phyloP scores from a whole-genome alignment of 2,329 filamentous ascomycete genomes.

The Colletotrichum sp. region DNA sequence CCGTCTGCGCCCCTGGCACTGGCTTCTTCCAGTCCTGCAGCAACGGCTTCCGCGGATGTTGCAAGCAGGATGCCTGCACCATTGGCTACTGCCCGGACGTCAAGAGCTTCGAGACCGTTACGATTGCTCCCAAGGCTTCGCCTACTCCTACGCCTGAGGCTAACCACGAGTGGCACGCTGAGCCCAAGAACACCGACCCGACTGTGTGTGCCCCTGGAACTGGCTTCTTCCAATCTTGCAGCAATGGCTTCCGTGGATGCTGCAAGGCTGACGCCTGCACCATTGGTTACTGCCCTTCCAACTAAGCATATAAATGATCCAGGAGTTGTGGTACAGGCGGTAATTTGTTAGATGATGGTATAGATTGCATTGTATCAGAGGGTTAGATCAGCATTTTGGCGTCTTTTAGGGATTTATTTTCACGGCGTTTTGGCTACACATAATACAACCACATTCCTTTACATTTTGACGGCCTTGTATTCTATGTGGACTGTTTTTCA shows the following conservation, averaged over 20 bases:
- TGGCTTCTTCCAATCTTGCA: conserved; percentile 18
- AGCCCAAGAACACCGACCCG: background rate
- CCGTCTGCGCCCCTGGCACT: conserved; percentile 3
- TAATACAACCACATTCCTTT: conserved; percentile 3
- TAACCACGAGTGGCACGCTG: background rate
- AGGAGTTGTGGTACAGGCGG: background rate
- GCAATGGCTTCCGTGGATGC: conserved; percentile 15
- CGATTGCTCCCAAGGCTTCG: background rate
- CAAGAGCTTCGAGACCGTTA: conserved; percentile 2
- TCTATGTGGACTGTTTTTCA: rapidly evolving
- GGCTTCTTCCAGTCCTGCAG: conserved; percentile 14
- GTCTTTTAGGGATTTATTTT: background rate
- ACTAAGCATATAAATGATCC: background rate
- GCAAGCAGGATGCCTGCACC: conserved; percentile 11
- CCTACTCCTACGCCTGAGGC: background rate
- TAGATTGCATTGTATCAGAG: background rate
- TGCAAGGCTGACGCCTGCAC: conserved; percentile 12
- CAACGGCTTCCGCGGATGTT: conserved; percentile 13
- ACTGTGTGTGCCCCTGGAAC: conserved; percentile 9
- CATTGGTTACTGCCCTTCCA: conserved; percentile 15
- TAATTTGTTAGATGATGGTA: background rate
- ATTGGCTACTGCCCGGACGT: conserved; percentile 10
- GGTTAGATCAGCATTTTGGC: background rate
- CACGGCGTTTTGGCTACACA: background rate
- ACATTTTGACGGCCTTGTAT: background rate